Evolutionary conservation across 352 stramenopile genomes (phyloP).

Genomic region (Thalassiosira mediterranea): DNA sequence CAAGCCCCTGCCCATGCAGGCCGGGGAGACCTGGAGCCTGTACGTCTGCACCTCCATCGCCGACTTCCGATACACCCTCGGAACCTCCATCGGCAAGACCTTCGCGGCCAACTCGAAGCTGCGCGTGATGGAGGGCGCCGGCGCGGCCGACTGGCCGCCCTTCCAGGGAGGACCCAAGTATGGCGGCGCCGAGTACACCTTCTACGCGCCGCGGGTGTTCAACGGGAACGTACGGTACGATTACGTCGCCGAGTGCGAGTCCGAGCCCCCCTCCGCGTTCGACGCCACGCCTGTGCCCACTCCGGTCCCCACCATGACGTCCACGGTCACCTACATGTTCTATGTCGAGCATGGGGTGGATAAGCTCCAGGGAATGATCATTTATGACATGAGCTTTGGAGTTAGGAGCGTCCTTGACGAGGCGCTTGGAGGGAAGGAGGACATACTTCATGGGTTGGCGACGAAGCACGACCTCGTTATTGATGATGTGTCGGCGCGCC

Average conservation of each 20-base stretch:
- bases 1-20: constrained; percentile 30
- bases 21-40: constrained; percentile 37
- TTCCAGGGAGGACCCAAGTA: constrained; percentile 23
- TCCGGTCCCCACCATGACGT: constrained; percentile 2
- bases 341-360: constrained; percentile 41
- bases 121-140: constrained; percentile 37
- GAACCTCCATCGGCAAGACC: constrained; percentile 29
- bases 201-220: constrained; percentile 48
- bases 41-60: constrained; percentile 31
- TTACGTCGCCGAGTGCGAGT: constrained; percentile 32
- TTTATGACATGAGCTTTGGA: constrained; percentile 30
- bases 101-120: constrained; percentile 40
- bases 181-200: constrained; percentile 38
- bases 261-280: constrained; percentile 8
- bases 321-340: constrained; percentile 38
- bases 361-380: constrained; percentile 14
- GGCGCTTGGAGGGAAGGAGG: constrained; percentile 17
- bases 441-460: constrained; percentile 16
- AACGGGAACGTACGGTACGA: constrained; percentile 47
- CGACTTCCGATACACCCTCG: constrained; percentile 33
- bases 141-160: constrained; percentile 32
- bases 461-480: constrained; percentile 35
- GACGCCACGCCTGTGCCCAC: constrained; percentile 17
- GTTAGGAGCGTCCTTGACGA: constrained; percentile 19
- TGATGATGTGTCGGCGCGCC: constrained; percentile 9